Evolutionary conservation across 2,329 filamentous ascomycete genomes (phyloP), one percentile per base, ranked within the genome.

Genomic region (Fusarium nygamai): DNA sequence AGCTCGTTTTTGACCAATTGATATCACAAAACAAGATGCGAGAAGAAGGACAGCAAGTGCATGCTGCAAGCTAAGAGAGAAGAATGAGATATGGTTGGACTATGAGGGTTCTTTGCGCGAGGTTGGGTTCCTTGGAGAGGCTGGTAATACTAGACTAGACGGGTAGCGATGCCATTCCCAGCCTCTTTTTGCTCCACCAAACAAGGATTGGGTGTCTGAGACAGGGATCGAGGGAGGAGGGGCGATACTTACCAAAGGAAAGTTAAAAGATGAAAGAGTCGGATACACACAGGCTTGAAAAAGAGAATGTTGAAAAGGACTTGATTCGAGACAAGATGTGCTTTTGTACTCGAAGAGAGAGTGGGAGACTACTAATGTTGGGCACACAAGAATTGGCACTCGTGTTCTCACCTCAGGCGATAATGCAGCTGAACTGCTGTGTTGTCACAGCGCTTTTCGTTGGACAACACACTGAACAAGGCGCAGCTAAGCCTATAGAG

Each of bases 11-110:
- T 71, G 76, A 69, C 82, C 81, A 84, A 83, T 82, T 81, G 80
- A 56, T 80, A 75, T 72, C 64, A 72, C 75, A 75, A 75, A 69
- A 78, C 73, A 74, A 71, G 76, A 81, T 80, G 75, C 74, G 79
- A 76, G 69, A 80, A 72, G 75, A 75, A 69, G 44, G 39, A 50
- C 48, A 60, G 53, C 53, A 71, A 72, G 73, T 73, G 76, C 81
- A 82, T 78, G 60, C 78, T 82, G 74, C 63, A 74, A 70, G 41
- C 67, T 70, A 71, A 76, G 74, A 67, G 69, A 64, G 63, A 64
- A 64, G 61, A 69, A 69, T 75, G 77, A 80, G 78, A 81, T 80
- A 81, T 81, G 78, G 78, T 79, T 81, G 80, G 81, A 74, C 73
- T 80, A 76, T 72, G 69, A 76, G 70, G 74, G 58, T 46, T 65